Percentiles rank a stretch among this genome's conserved stretches.
Conservation (phyloP, 805 yeast species). For the Debaryomyces tyrocola region DNA sequence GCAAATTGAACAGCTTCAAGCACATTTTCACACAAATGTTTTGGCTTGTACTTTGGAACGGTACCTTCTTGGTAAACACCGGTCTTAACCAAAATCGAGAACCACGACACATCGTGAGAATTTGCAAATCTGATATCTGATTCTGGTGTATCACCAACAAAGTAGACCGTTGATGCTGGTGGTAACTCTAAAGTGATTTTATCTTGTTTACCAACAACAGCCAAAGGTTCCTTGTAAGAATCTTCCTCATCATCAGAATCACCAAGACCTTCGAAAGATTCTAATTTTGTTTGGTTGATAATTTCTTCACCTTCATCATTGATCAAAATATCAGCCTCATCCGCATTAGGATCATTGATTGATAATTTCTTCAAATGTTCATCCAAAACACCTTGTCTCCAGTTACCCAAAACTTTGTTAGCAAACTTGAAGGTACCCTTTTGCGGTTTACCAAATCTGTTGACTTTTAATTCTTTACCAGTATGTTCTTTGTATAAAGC, state of each 20-base stretch:
- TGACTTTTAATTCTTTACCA: slow-evolving; percentile 75
- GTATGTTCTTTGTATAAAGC: slow-evolving; percentile 84
- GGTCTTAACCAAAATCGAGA: slow-evolving; percentile 79
- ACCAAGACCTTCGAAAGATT: slow-evolving; percentile 29
- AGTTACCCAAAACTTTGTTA: slow-evolving; percentile 67
- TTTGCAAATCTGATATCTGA: slow-evolving; percentile 86
- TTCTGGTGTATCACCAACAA: slow-evolving; percentile 90
- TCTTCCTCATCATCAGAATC: slow-evolving; percentile 28
- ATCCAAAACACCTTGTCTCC: slow-evolving; percentile 79
- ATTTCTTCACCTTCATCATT: slow-evolving; percentile 46
- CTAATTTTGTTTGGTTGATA: slow-evolving; percentile 43
- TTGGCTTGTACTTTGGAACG: slow-evolving; percentile 76
- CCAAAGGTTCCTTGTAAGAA: slow-evolving; percentile 36
- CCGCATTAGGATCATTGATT: slow-evolving; percentile 43
- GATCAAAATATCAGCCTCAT: slow-evolving; percentile 42
- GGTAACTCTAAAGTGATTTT: slow-evolving; percentile 59
- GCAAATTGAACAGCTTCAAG: slow-evolving; percentile 83
- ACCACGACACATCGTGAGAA: slow-evolving; percentile 83
- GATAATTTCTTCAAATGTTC: slow-evolving; percentile 63
- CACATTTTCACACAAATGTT: slow-evolving; percentile 69
- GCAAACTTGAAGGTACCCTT: slow-evolving; percentile 84
- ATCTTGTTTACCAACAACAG: slow-evolving; percentile 37
- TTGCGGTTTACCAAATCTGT: slow-evolving; percentile 88
- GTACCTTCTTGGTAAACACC: slow-evolving; percentile 86
- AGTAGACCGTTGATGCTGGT: slow-evolving; percentile 82